A percentile compares a stretch with the other conserved stretches of the same genome.
phyloP scores from a whole-genome alignment of 1,139 yeast species.

The Kluyveromyces marxianus region DNA sequence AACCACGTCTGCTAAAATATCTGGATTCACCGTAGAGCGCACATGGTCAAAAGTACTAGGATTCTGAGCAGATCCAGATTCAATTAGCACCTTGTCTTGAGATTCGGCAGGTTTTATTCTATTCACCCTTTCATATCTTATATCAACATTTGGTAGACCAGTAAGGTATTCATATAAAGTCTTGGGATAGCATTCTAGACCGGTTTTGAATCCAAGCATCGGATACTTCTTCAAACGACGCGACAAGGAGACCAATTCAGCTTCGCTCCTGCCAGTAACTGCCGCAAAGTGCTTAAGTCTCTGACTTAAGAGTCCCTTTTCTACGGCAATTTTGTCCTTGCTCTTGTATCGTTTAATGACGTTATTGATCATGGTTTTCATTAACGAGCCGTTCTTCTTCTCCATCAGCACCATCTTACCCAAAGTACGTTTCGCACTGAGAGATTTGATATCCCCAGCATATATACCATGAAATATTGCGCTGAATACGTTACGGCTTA shows the following conservation, averaged over 20 bases:
- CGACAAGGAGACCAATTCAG: conserved; percentile 35
- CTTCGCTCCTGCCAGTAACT: conserved; percentile 32
- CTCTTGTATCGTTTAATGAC: conserved; percentile 12
- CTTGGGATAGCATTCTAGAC: conserved; percentile 47
- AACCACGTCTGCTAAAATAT: conserved; percentile 28
- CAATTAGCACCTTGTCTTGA: conserved; percentile 13
- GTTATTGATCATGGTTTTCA: conserved; percentile 33
- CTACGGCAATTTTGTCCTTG: conserved; percentile 1
- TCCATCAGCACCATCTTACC: conserved; percentile 51
- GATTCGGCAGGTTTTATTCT: conserved; percentile 7
- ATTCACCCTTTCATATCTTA: conserved; percentile 30
- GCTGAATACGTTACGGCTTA: conserved; percentile 63
- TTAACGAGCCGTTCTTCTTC: conserved; percentile 50
- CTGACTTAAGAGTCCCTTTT: conserved; percentile 7
- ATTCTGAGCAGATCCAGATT: conserved; percentile 11
- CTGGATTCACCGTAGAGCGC: conserved; percentile 47
- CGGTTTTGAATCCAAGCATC: conserved; percentile 45
- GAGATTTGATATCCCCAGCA: conserved; percentile 68
- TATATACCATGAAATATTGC: conserved; percentile 86
- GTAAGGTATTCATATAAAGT: conserved; percentile 35
- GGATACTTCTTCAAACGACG: conserved; percentile 40
- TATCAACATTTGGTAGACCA: conserved; percentile 35
- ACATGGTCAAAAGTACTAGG: conserved; percentile 41
- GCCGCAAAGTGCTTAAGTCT: conserved; percentile 16
- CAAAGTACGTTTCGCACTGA: conserved; percentile 58